Evolutionary conservation across 1,284 basidiomycete genomes (phyloP).

Genomic region (Stereum hirsutum): DNA sequence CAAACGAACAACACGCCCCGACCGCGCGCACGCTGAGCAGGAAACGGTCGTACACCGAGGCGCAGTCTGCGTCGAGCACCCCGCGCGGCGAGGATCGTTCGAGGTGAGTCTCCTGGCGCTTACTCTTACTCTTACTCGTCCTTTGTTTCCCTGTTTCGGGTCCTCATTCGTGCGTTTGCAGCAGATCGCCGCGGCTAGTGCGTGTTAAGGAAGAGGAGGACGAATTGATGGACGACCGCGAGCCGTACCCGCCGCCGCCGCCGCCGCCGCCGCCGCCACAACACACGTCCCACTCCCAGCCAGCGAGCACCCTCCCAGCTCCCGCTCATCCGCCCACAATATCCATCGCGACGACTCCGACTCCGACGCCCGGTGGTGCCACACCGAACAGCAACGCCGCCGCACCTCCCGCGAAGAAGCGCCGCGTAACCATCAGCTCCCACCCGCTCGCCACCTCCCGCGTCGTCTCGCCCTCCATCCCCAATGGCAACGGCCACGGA

Average conservation of each 20-base stretch:
- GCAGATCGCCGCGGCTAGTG: constrained; percentile 35
- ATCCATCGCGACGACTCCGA: constrained; percentile 4
- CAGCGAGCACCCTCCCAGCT: too few species aligned
- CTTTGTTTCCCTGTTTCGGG: constrained; percentile 13
- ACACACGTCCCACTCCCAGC: constrained; percentile 9
- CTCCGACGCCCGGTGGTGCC: constrained; percentile 14
- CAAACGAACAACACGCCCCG: too few species aligned
- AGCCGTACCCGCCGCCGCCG: constrained; percentile 12
- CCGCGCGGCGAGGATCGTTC: constrained; percentile 25
- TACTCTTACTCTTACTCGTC: constrained; percentile 24
- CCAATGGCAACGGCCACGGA: too few species aligned
- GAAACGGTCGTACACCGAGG: constrained; percentile 38
- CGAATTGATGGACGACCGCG: constrained; percentile 32
- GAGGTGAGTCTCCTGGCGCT: constrained; percentile 18
- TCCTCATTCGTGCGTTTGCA: constrained; percentile 19
- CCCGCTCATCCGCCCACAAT: constrained; percentile 8
- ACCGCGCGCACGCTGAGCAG: too few species aligned
- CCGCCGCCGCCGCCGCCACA: constrained; percentile 17
- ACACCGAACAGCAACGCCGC: constrained; percentile 31
- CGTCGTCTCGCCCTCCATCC: constrained; percentile 2
- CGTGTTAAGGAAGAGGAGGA: constrained; percentile 57
- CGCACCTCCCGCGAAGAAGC: constrained; percentile 55
- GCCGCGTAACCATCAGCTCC: constrained; percentile 60
- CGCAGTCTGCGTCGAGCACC: constrained; percentile 13
- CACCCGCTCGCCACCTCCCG: constrained; percentile 35